phyloP scores from a whole-genome alignment of 805 yeast genomes.

The Phaffomyces opuntiae region DNA sequence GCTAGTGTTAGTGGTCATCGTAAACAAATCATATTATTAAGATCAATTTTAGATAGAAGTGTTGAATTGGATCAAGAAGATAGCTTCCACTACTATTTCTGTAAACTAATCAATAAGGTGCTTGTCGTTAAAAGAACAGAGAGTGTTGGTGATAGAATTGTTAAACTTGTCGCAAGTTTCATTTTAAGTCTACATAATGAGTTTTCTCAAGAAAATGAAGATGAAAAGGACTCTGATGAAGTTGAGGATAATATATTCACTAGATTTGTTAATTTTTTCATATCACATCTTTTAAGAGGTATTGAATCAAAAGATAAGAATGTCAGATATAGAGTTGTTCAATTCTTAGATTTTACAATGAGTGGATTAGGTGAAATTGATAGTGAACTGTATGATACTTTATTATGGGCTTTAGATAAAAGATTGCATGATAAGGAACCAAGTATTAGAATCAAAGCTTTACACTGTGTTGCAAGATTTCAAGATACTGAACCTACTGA shows the following conservation, averaged over 20 bases:
- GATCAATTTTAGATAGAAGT: slow-evolving; percentile 51
- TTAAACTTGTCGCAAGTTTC: slow-evolving; percentile 57
- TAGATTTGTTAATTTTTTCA: slow-evolving; percentile 51
- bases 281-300: slow-evolving; percentile 69
- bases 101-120: slow-evolving; percentile 55
- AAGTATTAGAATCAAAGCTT: slow-evolving; percentile 75
- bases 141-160: slow-evolving; percentile 65
- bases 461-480: slow-evolving; percentile 69
- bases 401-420: slow-evolving; percentile 52
- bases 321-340: slow-evolving; percentile 77
- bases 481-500: slow-evolving; percentile 41
- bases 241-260: slow-evolving; percentile 33
- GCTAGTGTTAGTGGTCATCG: slow-evolving; percentile 66
- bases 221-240: slow-evolving; percentile 18
- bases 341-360: slow-evolving; percentile 64
- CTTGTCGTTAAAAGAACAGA: slow-evolving; percentile 66
- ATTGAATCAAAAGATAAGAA: slow-evolving; percentile 66
- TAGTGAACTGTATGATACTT: slow-evolving; percentile 56
- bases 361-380: slow-evolving; percentile 70
- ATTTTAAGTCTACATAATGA: slow-evolving; percentile 38
- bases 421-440: slow-evolving; percentile 74
- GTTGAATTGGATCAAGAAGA: slow-evolving; percentile 44
- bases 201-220: slow-evolving; percentile 21
- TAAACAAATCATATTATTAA: slow-evolving; percentile 59
- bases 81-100: slow-evolving; percentile 53